Evolutionary conservation across 139 green algal genomes (phyloP).

Genomic region (Picochlorum costavermella): DNA sequence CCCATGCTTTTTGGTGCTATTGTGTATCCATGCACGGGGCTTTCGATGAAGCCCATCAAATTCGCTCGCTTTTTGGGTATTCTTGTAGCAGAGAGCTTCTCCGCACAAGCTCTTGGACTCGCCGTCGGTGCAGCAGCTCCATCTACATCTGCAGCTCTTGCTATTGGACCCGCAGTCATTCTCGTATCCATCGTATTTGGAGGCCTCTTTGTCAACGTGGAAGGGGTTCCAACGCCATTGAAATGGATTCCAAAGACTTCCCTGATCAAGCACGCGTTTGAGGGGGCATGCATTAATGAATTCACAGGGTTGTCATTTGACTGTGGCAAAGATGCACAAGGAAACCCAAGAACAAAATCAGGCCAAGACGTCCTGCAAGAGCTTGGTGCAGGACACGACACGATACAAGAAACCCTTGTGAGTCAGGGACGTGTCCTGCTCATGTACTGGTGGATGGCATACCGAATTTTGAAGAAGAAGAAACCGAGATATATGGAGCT

Average conservation of each 20-base stretch:
- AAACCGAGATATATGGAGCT: conserved; percentile 39
- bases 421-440: conserved; percentile 46
- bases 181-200: conserved; percentile 91
- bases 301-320: conserved; percentile 70
- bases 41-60: conserved; percentile 46
- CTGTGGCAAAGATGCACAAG: conserved; percentile 17
- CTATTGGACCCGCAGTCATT: conserved; percentile 89
- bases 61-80: conserved; percentile 74
- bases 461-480: conserved; percentile 46
- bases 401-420: conserved; percentile 18
- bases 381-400: conserved; percentile 45
- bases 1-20: conserved; percentile 69
- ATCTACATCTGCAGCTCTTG: conserved; percentile 71
- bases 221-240: conserved; percentile 54
- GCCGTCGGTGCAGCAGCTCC: conserved; percentile 70
- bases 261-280: conserved; percentile 63
- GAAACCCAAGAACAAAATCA: conserved; percentile 18
- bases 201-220: conserved; percentile 77
- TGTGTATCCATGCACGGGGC: conserved; percentile 74
- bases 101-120: conserved; percentile 58
- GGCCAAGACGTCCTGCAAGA: conserved; percentile 58
- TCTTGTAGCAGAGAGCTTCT: conserved; percentile 65
- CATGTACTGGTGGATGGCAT: conserved; percentile 66
- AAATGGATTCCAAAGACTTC: conserved; percentile 64
- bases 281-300: conserved; percentile 78